Evolutionary conservation across 768 basidiomycete genomes (phyloP), one percentile per base, ranked within the genome.

Genomic region (Cantharellus cinnabarinus): DNA sequence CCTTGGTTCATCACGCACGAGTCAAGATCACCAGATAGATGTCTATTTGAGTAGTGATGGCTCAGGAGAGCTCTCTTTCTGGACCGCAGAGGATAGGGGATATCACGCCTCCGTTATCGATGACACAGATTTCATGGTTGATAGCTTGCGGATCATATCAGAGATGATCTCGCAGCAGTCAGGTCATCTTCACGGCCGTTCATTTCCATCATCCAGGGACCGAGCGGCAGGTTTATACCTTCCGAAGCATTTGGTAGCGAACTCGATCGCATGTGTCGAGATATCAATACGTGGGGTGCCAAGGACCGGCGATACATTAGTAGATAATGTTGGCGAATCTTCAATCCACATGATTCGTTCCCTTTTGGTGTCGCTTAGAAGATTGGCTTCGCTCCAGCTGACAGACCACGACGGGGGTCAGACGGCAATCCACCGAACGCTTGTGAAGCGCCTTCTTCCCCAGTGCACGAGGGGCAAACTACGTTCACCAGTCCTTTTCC

Each of bases 381-480:
- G 77, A 61, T 71, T 90, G 34, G 79, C 79, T 0, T 76, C 72
- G 37, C 67, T 86, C 52, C 80, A 85, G 61, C 83, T 89, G 70
- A 81, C 79, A 65, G 77, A 74, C 41, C 71, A 83, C 50, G 85
- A 89, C 64, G 84, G 85, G 63, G 85, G 85, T 2, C 75, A 79
- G 44, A 83, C 86, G 60, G 81, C 81, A 2, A 77, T 89, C 57
- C 78, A 82, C 44, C 88, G 87, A 62, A 85, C 85, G 0, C 83
- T 95, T 64, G 82, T 94, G 71, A 93, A 93, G 64, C 79, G 91
- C 15, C 71, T 95, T 35, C 67, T 94, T 41, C 89, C 91, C 0
- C 90, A 94, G 69, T 93, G 89, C 89, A 90, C 85, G 64, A 82
- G 86, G 35, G 84, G 88, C 1, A 74, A 89, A 60, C 85, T 82